Evolutionary conservation across 441 rosid species (phyloP), one percentile per base, ranked within the genome.

Genomic region (Pelargonium citronellum): DNA sequence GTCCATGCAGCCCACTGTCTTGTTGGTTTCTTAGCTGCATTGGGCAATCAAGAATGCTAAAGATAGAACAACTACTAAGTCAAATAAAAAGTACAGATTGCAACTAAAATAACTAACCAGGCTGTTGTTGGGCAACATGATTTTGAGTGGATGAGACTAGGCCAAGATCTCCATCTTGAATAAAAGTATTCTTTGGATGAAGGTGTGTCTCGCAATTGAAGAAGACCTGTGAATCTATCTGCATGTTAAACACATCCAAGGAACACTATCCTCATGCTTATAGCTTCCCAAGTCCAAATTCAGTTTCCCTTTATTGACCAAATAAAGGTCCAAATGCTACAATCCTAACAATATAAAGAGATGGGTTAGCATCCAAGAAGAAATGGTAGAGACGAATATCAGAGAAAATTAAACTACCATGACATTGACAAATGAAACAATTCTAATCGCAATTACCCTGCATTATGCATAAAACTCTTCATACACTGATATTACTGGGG

Each of bases 1-100:
- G 99, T 95, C 99, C 99, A 95, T 73, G 99, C 99, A 81, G 98
- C 98, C 99, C 99, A 95, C 70, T 95, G 97, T 69, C 99, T 79
- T 22, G 98, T 95, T 27, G 96, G 87, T 77, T 78, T 92, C 81
- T 91, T 95, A 30, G 76, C 99, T 91, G 84, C 79, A 79, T 72
- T 66, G 64, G 13, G 4, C 27, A 79, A 73, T 22, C 24, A 6
- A 13, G 15, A n/a, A 71, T 34, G 46, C 68, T 34, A 41, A 20
- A 61, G 19, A 55, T 19, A 44, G 46, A 51, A 17, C 55, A 67
- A 13, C 22, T 64, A 73, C 60, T 6, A 37, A 41, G 16, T 53
- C 34, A 43, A 67, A 66, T 20, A 17, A 43, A 49, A 17, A 24
- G 19, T 64, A 70, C 19, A 71, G 71, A 27, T 30, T 57, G 65